phyloP scores from a whole-genome alignment of 495 filamentous ascomycete genomes.

The Paragyromitra xinjiangensis region DNA sequence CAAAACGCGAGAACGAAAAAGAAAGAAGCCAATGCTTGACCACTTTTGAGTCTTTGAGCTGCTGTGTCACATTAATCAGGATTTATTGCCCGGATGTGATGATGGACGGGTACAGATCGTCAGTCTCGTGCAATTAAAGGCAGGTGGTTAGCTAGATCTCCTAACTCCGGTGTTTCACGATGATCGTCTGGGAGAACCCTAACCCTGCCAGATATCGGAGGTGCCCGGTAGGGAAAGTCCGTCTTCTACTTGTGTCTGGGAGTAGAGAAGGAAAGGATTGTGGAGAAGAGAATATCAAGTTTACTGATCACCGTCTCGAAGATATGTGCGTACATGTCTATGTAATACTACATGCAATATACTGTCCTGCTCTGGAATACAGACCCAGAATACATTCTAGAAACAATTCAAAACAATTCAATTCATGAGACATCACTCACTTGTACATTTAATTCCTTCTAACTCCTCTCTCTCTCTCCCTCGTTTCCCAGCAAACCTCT shows the following conservation, averaged over 20 bases:
- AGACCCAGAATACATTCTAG: too few relatives aligned
- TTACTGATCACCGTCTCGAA: too few relatives aligned
- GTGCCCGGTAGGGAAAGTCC: background rate
- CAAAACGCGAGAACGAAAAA: background rate
- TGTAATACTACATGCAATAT: too few relatives aligned
- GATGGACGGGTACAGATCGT: background rate
- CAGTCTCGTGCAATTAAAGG: background rate
- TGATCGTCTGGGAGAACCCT: background rate
- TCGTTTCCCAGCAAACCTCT: slow-evolving; percentile 1
- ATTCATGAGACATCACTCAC: slow-evolving; percentile 14
- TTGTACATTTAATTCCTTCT: background rate
- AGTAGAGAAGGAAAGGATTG: too few relatives aligned
- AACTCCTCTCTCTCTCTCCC: background rate
- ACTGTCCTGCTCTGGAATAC: too few relatives aligned
- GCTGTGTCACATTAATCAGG: background rate
- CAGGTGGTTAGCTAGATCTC: background rate
- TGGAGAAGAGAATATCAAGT: too few relatives aligned
- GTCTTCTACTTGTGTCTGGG: too few relatives aligned
- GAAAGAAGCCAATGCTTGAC: background rate
- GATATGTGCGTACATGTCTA: too few relatives aligned
- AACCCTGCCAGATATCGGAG: background rate
- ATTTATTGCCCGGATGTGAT: background rate
- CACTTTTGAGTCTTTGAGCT: background rate
- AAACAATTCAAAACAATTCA: background rate
- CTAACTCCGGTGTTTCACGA: background rate